phyloP scores from a whole-genome alignment of 179 eudicot species.

The Amaranthus tricolor region DNA sequence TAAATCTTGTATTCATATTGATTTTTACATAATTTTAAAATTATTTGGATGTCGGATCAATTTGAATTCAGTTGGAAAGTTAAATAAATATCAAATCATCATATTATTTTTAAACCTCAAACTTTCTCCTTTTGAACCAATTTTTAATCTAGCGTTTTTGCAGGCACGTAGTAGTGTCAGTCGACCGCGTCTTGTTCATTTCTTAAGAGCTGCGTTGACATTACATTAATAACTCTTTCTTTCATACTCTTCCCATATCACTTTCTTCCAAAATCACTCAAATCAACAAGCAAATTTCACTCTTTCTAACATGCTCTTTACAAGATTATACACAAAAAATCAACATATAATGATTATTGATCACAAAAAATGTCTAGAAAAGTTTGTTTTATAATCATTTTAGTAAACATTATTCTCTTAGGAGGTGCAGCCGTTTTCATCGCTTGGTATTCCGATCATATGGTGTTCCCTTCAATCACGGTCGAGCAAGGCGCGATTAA shows the following conservation, averaged over 20 bases:
- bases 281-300: too few relatives aligned
- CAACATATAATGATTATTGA: background rate
- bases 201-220: conserved; percentile 16
- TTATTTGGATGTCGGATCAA: too few relatives aligned
- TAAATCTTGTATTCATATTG: too few relatives aligned
- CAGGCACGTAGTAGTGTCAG: conserved; percentile 17
- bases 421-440: conserved; percentile 24
- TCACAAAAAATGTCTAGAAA: conserved; percentile 9
- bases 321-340: background rate
- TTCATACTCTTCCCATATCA: background rate
- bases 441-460: conserved; percentile 24
- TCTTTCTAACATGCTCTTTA: background rate
- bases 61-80: too few relatives aligned
- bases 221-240: conserved; percentile 1
- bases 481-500: conserved; percentile 13
- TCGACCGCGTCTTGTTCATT: conserved; percentile 8
- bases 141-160: background rate
- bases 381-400: background rate
- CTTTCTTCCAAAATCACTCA: background rate
- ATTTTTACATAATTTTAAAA: too few relatives aligned
- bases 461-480: conserved; percentile 18
- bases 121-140: too few relatives aligned
- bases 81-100: too few relatives aligned
- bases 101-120: too few relatives aligned
- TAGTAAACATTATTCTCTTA: conserved; percentile 7